A percentile compares a stretch with the other conserved stretches of the same genome.
phyloP scores from a whole-genome alignment of 164 flowering plant genomes.

The Saururus chinensis region DNA sequence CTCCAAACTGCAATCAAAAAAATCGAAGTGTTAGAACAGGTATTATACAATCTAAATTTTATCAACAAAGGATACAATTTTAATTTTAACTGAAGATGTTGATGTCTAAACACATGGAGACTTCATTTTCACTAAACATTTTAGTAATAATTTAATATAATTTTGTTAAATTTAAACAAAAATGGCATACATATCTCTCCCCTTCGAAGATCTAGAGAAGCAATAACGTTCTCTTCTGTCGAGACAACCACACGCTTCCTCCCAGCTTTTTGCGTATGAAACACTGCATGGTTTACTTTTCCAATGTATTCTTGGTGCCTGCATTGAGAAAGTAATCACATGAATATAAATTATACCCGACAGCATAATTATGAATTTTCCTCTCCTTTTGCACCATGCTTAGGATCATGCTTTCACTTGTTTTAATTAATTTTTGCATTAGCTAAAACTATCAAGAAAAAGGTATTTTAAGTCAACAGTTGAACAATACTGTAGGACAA shows the following conservation, averaged over 20 bases:
- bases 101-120: not conserved
- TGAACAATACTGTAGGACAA: too few species aligned
- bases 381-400: not conserved
- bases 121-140: not conserved
- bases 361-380: not conserved
- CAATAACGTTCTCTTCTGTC: conserved; percentile 89
- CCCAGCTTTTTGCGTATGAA: conserved; percentile 84
- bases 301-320: conserved; percentile 96
- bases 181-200: conserved; percentile 74
- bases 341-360: not conserved
- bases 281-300: conserved; percentile 85
- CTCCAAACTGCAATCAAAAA: conserved; percentile 80
- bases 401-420: not conserved
- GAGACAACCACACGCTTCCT: conserved; percentile 89
- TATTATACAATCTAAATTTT: too few species aligned
- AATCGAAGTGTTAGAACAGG: not conserved
- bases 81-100: not conserved
- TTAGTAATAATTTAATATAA: too few species aligned
- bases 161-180: not conserved
- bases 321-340: not conserved
- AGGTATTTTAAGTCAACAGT: too few species aligned
- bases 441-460: too few species aligned
- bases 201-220: conserved; percentile 89
- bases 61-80: too few species aligned
- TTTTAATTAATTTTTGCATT: not conserved